Base-by-base conservation (phyloP, 371 early-diverging fungal genomes). In the Haplosporangium sp. region DNA sequence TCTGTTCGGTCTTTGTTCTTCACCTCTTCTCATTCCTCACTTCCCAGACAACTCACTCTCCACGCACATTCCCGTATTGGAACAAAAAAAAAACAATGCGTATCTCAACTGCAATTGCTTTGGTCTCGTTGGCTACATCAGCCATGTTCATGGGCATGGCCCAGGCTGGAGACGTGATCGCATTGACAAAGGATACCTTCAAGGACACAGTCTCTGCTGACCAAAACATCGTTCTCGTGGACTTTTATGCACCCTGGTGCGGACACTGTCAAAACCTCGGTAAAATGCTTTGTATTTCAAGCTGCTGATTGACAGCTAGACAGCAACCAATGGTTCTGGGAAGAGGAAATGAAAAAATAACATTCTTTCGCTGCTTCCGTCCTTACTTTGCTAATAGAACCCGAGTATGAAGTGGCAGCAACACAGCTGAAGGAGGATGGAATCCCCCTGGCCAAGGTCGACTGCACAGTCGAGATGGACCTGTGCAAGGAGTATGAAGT, bases 181-280 rank as follows among this genome's bases (percentile, higher is more conserved):
- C 81, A 14, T 87, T 97, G 54, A 89, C 86, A 45, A 86, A 83
- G 21, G 82, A 80, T 55, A 90, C 66, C 69, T 97, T 94, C 82
- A 77, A 84, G 53, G 73, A 75, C 42, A 82, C 84, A 59, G 86
- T 93, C 37, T 71, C 87, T 46, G 77, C 84, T 18, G 38, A 69
- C 41, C 86, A 93, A 76, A 83, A 88, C 10, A 72, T 96, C 55
- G 85, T 93, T 64, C 87, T 97, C 54, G 92, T 97, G 58, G 94
- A 97, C 83, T 97, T 96, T 84, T 96, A 90, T 81, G 96, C 96
- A 5, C 96, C 93, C 48, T 94, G 97, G 97, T 96, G 97, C 81
- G 94, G 93, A 46, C 94, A 97, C 85, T 97, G 96, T 85, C 90
- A 96, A 82, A 84, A 85, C 52, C 84, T 94, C 55, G 87, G 87